phyloP scores from a whole-genome alignment of 257 asterid species.

The Henckelia pumila region DNA sequence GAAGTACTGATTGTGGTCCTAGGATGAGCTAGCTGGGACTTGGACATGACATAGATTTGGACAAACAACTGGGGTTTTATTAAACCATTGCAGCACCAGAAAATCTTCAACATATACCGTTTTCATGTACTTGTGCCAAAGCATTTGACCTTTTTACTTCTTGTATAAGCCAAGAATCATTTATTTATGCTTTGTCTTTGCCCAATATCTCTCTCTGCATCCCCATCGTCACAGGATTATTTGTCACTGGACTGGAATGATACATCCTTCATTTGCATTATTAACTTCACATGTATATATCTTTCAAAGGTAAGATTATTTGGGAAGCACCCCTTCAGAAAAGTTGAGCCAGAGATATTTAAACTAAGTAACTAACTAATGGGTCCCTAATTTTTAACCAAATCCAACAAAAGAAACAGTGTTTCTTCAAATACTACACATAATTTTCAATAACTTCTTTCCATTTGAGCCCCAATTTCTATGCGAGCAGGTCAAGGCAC shows the following conservation, averaged over 20 bases:
- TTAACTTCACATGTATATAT: not conserved
- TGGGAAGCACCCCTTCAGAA: too few relatives aligned
- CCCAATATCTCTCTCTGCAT: not conserved
- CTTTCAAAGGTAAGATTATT: not conserved
- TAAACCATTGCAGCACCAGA: constrained; percentile 30
- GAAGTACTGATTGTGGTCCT: constrained; percentile 15
- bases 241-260: not conserved
- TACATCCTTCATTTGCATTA: not conserved
- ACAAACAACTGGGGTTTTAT: constrained; percentile 21
- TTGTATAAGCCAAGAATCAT: constrained; percentile 18
- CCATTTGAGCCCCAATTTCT: too few relatives aligned
- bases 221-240: not conserved
- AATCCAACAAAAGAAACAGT: too few relatives aligned
- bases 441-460: too few relatives aligned
- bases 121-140: constrained; percentile 18
- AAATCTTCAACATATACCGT: constrained; percentile 30
- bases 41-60: constrained; percentile 19
- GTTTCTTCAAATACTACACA: too few relatives aligned
- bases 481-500: not conserved
- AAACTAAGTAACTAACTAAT: too few relatives aligned
- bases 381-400: too few relatives aligned
- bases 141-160: constrained; percentile 11
- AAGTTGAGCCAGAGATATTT: too few relatives aligned
- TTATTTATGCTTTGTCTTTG: constrained; percentile 27
- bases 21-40: constrained; percentile 25